Base-by-base conservation (phyloP, 2,329 filamentous ascomycete species). In the Exophiala sp. region DNA sequence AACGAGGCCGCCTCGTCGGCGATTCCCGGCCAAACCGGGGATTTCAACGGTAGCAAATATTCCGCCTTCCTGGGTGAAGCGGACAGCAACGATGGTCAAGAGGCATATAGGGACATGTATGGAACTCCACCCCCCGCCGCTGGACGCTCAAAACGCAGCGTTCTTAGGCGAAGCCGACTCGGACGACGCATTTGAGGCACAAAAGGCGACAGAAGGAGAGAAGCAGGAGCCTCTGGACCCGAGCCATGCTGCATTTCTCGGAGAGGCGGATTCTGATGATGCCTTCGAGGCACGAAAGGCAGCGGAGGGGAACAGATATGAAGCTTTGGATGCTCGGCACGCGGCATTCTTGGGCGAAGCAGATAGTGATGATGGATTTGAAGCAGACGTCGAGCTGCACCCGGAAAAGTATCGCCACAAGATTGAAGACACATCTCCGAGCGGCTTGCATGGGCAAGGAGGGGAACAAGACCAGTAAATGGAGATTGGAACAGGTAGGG, bases 21-120 rank as follows among this genome's bases (percentile, higher is more conserved):
- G 9, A 29, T 27, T 11, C 24, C 42, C n/a, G 30, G 30, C 18
- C 39, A 45, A 41, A 34, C 39, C 10, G 52, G 52, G 18, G 35
- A 48, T n/a, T 30, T 40, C 23, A 19, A 50, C 21, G 48, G 48
- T 13, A 41, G 48, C 29, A 46, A 43, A 16, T 34, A 56, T 23
- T 48, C 56, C 7, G 51, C 56, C 6, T 58, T 57, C 46, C 46
- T 58, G 9, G 56, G 56, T n/a, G 56, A 58, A 47, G 54, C 56
- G 10, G 56, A 58, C 52, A 55, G 50, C 41, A 56, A 58, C 27
- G 54, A 58, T 30, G 54, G 51, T 14, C 46, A 53, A 41, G 56
- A 58, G 8, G 43, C 45, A 5, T 14, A 39, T n/a, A 45, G 44
- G 23, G 51, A 52, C 10, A 46, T 32, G 5, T 46, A 56, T 23